Percentiles rank a stretch among this genome's conserved stretches.
phyloP scores from a whole-genome alignment of 2,329 filamentous ascomycete species.

The Botryotinia globosa region DNA sequence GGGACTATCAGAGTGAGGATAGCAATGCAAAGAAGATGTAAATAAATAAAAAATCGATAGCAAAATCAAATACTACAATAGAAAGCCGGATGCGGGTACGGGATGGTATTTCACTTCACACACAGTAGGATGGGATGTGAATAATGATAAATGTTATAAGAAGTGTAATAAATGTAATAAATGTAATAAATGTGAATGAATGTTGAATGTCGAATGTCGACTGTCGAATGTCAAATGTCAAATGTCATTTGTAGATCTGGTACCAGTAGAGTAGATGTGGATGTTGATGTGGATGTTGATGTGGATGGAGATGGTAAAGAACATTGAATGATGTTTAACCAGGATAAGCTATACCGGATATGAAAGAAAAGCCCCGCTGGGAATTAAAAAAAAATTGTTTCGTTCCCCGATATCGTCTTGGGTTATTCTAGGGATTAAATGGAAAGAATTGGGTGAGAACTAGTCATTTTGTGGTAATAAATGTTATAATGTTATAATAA shows the following conservation, averaged over 20 bases:
- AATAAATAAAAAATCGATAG: neutral
- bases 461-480: constrained; percentile 4
- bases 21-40: neutral
- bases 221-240: no score
- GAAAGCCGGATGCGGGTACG: neutral
- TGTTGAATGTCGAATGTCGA: constrained; percentile 2
- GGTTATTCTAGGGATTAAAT: neutral
- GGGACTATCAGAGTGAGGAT: neutral
- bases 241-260: neutral
- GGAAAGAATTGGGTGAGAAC: no score
- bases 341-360: constrained; percentile 11
- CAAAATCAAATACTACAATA: neutral
- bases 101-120: neutral
- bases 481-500: neutral
- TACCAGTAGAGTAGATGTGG: neutral
- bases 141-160: neutral
- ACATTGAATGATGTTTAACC: neutral
- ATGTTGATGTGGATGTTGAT: neutral
- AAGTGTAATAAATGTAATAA: neutral
- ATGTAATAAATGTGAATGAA: neutral
- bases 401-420: constrained; percentile 1
- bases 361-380: neutral
- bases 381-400: neutral
- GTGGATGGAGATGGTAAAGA: neutral
- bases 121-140: neutral